These are phyloP conservation scores for Kodamaea plutei DNA, from an alignment of 1,139 yeast genomes.

Conservation along the genomic window DNA sequence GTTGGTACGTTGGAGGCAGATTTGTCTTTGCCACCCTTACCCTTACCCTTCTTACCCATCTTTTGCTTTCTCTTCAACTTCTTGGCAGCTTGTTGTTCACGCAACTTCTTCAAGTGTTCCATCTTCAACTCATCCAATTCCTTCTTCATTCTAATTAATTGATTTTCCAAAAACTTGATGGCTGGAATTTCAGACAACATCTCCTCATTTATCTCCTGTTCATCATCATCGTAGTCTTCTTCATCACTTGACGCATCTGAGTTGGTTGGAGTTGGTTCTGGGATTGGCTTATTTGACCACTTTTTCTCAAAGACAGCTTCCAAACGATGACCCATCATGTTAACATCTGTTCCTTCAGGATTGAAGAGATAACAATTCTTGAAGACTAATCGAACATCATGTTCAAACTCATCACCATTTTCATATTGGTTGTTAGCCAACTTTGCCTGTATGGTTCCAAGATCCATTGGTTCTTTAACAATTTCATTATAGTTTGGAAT, in stretches of 20 bases:
- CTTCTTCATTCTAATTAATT: slow-evolving; percentile 76
- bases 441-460: slow-evolving; percentile 78
- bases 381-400: slow-evolving; percentile 78
- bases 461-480: slow-evolving; percentile 92
- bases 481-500: slow-evolving; percentile 86
- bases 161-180: slow-evolving; percentile 82
- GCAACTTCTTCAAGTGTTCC: slow-evolving; percentile 57
- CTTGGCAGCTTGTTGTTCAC: slow-evolving; percentile 41
- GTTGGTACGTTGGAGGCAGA: slow-evolving; percentile 17
- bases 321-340: slow-evolving; percentile 88
- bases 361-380: slow-evolving; percentile 86
- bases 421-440: slow-evolving; percentile 83
- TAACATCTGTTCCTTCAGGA: slow-evolving; percentile 94
- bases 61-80: slow-evolving; percentile 48
- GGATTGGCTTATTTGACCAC: slow-evolving; percentile 87
- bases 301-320: slow-evolving; percentile 82
- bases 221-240: slow-evolving; percentile 50
- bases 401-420: slow-evolving; percentile 82
- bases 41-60: slow-evolving; percentile 20
- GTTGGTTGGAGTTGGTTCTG: slow-evolving; percentile 51
- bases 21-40: slow-evolving; percentile 11
- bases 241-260: slow-evolving; percentile 40
- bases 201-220: slow-evolving; percentile 69
- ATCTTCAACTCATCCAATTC: slow-evolving; percentile 80
- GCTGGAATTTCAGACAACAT: slow-evolving; percentile 77